Evolutionary conservation across 441 rosid genomes (phyloP), one percentile per base, ranked within the genome.

Genomic region (Melastoma candidum): DNA sequence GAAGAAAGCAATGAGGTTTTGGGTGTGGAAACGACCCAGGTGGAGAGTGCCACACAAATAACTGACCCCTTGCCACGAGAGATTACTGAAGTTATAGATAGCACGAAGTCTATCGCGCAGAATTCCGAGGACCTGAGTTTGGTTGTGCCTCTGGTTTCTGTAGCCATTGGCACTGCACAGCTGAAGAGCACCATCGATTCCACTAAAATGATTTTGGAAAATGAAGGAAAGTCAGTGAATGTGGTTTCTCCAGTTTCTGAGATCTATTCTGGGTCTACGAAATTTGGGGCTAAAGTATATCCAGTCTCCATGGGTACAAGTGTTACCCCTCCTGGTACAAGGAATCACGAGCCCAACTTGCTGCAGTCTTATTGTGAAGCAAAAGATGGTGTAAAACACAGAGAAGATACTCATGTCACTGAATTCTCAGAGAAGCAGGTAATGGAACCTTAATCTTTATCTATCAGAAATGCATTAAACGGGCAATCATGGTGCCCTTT

Each of bases 401-500:
- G 14, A 26, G 68, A 48, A 65, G 77, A 69, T 50, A 59, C 74
- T 8, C 70, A 61, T 56, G 57, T 60, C 55, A 46, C 46, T 50
- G 75, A 66, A 43, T 56, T 43, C 62, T 63, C 68, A 41, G 85
- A 81, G 62, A 73, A 74, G 51, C 76, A 74, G 87, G 98, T 90
- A 17, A 17, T 17, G 22, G 22, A 17, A 17, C 22, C 22, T 17
- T 12, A 26, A 2, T 55, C 29, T 24, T 17, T 41, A 32, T 36
- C 25, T 32, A 52, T 44, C 43, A 36, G 11, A 26, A 48, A 24
- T 69, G 57, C 46, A n/a, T 51, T 17, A 32, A 2, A 65, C 27
- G 10, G 14, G 36, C 2, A 11, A 54, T 29, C 41, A 11, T 2
- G 41, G 53, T 57, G 24, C 46, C 43, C 41, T 68, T 63, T 24